phyloP scores from a whole-genome alignment of 495 filamentous ascomycete species.

The Daldinia concentrica region DNA sequence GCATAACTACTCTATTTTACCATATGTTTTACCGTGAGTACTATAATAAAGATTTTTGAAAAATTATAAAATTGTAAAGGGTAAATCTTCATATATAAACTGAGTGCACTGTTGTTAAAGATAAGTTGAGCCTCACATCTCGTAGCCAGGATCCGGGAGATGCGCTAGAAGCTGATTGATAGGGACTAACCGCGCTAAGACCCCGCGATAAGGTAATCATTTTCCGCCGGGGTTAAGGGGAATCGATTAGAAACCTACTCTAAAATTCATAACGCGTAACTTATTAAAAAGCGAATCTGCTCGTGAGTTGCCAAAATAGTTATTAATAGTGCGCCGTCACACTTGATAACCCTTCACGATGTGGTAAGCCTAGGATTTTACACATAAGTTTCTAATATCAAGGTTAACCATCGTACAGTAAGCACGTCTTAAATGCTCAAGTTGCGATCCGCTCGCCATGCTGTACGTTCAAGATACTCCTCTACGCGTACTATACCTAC shows the following conservation, averaged over 20 bases:
- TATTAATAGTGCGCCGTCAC: not conserved
- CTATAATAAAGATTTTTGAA: too few relatives aligned
- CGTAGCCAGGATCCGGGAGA: not conserved
- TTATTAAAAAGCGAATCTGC: not conserved
- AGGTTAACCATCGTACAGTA: constrained; percentile 57
- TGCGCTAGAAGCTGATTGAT: constrained; percentile 15
- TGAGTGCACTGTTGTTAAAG: not conserved
- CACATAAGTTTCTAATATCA: not conserved
- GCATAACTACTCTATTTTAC: too few relatives aligned
- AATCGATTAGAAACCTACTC: constrained; percentile 6
- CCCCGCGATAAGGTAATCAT: constrained; percentile 23
- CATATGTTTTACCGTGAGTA: too few relatives aligned
- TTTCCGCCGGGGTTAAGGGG: constrained; percentile 2
- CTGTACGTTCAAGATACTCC: constrained; percentile 66
- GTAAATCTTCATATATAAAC: not conserved
- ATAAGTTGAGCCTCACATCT: not conserved
- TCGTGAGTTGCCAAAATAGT: constrained; percentile 1
- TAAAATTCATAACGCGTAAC: constrained; percentile 8
- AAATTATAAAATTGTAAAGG: too few relatives aligned
- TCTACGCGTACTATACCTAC: not conserved
- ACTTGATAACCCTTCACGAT: constrained; percentile 20
- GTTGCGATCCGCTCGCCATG: constrained; percentile 94
- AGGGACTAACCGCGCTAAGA: constrained; percentile 12
- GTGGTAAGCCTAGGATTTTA: constrained; percentile 36
- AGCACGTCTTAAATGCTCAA: constrained; percentile 98